A percentile compares a stretch with the other conserved stretches of the same genome.
Evolutionary conservation across 169 alveolate species (phyloP).

Genomic region (Fabrea salina): DNA sequence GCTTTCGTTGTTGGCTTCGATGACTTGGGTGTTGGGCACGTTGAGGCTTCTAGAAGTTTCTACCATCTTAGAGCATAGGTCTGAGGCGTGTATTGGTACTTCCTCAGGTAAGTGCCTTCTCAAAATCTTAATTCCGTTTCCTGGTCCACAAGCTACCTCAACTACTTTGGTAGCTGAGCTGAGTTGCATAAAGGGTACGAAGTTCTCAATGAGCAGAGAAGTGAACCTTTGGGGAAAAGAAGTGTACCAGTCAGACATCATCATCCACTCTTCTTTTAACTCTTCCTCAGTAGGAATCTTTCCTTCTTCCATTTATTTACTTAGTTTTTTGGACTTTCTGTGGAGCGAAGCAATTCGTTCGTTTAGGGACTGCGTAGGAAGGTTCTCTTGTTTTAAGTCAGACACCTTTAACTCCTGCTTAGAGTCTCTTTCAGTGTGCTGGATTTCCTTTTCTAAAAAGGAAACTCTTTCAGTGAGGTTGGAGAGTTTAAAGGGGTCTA

Average conservation of each 20-base stretch:
- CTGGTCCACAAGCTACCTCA: slow-evolving; percentile 27
- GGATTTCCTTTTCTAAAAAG: too few species aligned
- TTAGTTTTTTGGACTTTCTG: too few species aligned
- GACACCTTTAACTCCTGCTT: too few species aligned
- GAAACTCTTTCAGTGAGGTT: too few species aligned
- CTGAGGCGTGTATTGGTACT: not conserved
- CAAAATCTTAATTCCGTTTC: not conserved
- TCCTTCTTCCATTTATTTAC: too few species aligned
- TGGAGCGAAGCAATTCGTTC: too few species aligned
- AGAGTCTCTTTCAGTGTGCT: too few species aligned
- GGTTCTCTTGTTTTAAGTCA: too few species aligned
- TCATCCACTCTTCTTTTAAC: not conserved
- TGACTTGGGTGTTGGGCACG: not conserved
- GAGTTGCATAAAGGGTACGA: not conserved
- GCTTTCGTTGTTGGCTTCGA: slow-evolving; percentile 19
- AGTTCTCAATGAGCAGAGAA: not conserved
- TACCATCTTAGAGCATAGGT: not conserved
- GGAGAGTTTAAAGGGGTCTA: too few species aligned
- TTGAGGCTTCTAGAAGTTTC: not conserved
- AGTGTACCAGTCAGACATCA: not conserved
- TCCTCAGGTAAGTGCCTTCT: not conserved
- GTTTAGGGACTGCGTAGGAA: too few species aligned
- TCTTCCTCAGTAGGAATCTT: too few species aligned
- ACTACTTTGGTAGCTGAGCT: not conserved
- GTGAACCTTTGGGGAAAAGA: not conserved